phyloP scores from a whole-genome alignment of 2,329 filamentous ascomycete species.

The Didymella glomerata region DNA sequence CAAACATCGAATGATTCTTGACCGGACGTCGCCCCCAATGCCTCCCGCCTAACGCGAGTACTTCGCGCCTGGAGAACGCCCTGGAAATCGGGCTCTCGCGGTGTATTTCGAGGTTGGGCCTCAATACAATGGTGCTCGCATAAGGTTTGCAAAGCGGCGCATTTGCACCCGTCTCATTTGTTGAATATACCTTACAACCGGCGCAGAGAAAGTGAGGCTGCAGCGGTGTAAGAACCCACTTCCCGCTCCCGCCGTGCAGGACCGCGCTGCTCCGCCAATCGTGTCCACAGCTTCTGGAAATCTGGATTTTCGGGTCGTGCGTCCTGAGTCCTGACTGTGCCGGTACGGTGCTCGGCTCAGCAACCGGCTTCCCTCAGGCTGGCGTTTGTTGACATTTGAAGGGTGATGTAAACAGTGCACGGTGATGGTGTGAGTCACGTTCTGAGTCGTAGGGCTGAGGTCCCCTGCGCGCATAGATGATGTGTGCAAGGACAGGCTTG shows the following conservation, averaged over 20 bases:
- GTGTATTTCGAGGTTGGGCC: too few species aligned
- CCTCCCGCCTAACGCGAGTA: too few species aligned
- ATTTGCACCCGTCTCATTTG: not conserved
- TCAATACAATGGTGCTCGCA: too few species aligned
- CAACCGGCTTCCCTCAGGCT: too few species aligned
- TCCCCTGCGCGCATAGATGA: not conserved
- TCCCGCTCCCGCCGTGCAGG: too few species aligned
- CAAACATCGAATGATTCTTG: too few species aligned
- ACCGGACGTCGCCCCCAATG: too few species aligned
- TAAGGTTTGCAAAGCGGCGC: too few species aligned
- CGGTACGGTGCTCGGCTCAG: not conserved
- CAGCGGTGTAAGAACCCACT: slow-evolving; percentile 4
- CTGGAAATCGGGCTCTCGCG: too few species aligned
- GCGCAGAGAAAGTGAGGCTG: slow-evolving; percentile 23
- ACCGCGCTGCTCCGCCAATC: not conserved
- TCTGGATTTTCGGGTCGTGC: not conserved
- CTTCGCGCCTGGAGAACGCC: too few species aligned
- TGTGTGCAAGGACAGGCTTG: not conserved
- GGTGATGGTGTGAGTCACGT: not conserved
- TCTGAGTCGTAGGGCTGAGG: not conserved
- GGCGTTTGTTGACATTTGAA: not conserved
- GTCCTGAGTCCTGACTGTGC: too few species aligned
- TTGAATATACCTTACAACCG: too few species aligned
- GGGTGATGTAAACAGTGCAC: not conserved
- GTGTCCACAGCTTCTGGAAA: not conserved